phyloP scores from a whole-genome alignment of 768 basidiomycete genomes.

The Podaxis rugospora region DNA sequence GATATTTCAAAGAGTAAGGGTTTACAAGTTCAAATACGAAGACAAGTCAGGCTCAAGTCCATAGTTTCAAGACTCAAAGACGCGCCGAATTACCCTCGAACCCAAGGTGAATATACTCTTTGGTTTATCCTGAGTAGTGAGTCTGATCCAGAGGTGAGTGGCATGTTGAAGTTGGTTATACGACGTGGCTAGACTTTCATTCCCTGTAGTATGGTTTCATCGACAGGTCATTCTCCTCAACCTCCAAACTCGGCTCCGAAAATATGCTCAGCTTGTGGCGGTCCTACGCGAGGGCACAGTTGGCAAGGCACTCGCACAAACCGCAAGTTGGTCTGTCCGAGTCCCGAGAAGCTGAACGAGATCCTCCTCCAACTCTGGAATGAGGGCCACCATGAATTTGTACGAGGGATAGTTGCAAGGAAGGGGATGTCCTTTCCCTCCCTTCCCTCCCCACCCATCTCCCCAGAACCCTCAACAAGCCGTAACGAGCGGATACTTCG shows the following conservation, averaged over 20 bases:
- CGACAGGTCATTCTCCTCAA: not conserved
- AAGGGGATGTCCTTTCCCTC: not conserved
- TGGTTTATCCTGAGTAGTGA: not conserved
- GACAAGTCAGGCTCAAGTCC: not conserved
- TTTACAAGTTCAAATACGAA: not conserved
- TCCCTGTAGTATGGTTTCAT: not conserved
- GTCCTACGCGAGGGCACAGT: conserved; percentile 6
- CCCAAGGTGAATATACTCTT: conserved; percentile 1
- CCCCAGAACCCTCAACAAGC: not conserved
- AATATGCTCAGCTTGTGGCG: not conserved
- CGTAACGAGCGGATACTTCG: not conserved
- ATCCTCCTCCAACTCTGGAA: conserved; percentile 5
- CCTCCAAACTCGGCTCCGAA: not conserved
- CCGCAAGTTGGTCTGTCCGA: conserved; percentile 3
- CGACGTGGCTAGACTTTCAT: not conserved
- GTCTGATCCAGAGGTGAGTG: not conserved
- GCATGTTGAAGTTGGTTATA: not conserved
- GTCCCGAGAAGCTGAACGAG: not conserved
- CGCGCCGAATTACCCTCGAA: too few relatives aligned
- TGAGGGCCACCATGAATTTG: conserved; percentile 7
- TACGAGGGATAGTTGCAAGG: not conserved
- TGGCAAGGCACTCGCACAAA: not conserved
- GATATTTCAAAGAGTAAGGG: not conserved
- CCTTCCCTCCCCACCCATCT: not conserved
- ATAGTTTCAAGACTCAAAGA: not conserved